A percentile compares a stretch with the other conserved stretches of the same genome.
Conservation (phyloP, 139 green algal species). For the Deuterostichococcus epilithicus region DNA sequence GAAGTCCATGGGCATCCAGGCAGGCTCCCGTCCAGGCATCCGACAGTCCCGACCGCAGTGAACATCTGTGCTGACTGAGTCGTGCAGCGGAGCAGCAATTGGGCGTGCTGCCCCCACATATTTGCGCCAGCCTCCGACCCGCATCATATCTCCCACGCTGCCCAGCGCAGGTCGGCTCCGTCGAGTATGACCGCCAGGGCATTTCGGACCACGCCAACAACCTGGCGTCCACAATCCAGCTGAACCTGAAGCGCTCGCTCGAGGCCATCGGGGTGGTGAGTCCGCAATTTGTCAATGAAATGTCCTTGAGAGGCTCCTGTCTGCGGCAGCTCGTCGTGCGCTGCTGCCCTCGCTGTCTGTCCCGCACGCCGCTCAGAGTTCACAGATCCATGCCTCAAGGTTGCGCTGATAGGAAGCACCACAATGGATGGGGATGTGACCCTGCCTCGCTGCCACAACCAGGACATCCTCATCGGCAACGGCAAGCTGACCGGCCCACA, state of each 20-base stretch:
- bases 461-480: conserved; percentile 91
- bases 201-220: conserved; percentile 92
- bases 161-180: conserved; percentile 64
- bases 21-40: conserved; percentile 14
- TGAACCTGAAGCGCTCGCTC: conserved; percentile 91
- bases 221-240: conserved; percentile 84
- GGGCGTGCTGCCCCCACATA: too few species aligned
- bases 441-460: not conserved
- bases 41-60: not conserved
- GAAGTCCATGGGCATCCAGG: conserved; percentile 89
- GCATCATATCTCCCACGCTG: not conserved
- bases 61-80: not conserved
- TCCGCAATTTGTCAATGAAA: not conserved
- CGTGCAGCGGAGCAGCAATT: conserved; percentile 1
- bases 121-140: too few species aligned
- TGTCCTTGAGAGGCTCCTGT: not conserved
- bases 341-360: not conserved
- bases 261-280: conserved; percentile 87
- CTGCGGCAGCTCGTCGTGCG: not conserved
- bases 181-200: conserved; percentile 85
- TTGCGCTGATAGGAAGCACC: too few species aligned
- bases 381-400: too few species aligned
- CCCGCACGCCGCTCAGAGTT: too few species aligned
- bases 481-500: conserved; percentile 82
- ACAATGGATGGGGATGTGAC: too few species aligned